phyloP scores from a whole-genome alignment of 2,329 filamentous ascomycete genomes.

The Hypoxylon sp. region DNA sequence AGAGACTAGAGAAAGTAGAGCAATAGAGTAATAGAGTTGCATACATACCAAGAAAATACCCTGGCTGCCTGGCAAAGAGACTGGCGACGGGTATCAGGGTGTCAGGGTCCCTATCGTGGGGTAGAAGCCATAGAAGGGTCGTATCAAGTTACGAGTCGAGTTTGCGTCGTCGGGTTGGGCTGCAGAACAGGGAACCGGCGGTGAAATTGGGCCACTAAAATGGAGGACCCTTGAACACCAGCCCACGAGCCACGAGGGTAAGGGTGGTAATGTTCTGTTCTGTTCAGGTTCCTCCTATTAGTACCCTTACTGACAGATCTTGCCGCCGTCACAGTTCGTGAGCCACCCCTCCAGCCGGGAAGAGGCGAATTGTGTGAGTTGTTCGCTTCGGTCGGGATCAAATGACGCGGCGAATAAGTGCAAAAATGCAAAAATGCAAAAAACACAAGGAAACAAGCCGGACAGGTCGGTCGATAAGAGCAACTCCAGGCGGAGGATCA shows the following conservation, averaged over 20 bases:
- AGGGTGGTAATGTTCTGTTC: neutral
- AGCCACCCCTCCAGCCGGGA: slow-evolving; percentile 35
- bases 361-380: slow-evolving; percentile 37
- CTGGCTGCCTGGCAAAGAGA: slow-evolving; percentile 82
- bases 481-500: slow-evolving; percentile 6
- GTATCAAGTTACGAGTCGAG: slow-evolving; percentile 33
- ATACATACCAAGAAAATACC: slow-evolving; percentile 57
- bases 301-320: slow-evolving; percentile 18
- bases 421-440: slow-evolving; percentile 24
- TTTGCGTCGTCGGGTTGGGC: slow-evolving; percentile 48
- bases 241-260: slow-evolving; percentile 45
- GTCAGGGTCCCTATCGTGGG: slow-evolving; percentile 48
- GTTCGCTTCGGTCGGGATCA: slow-evolving; percentile 32
- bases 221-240: slow-evolving; percentile 29
- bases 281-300: slow-evolving; percentile 20
- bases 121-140: slow-evolving; percentile 67
- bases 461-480: slow-evolving; percentile 19
- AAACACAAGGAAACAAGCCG: too few species aligned
- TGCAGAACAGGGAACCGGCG: slow-evolving; percentile 49
- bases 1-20: too few species aligned
- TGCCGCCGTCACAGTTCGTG: slow-evolving; percentile 23
- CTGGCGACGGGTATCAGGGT: slow-evolving; percentile 70
- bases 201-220: slow-evolving; percentile 49
- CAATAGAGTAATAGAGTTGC: slow-evolving; percentile 25
- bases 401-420: slow-evolving; percentile 26